These are phyloP conservation scores for Conticribra weissflogii DNA, from an alignment of 108 stramenopile genomes.

Conservation along the genomic window DNA sequence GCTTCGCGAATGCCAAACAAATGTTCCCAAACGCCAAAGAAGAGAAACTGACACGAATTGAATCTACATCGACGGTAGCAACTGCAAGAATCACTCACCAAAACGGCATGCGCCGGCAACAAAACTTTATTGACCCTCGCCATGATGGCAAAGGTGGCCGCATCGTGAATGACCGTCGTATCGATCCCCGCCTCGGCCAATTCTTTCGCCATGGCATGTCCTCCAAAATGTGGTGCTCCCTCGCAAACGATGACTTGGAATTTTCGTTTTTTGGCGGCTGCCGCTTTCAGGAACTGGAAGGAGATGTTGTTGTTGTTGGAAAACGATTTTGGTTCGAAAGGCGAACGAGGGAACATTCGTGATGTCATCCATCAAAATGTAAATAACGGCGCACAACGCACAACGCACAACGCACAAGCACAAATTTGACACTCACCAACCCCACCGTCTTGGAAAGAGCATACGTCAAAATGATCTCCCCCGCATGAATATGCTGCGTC, in stretches of 20 bases:
- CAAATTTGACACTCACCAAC: conserved; percentile 34
- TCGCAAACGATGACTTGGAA: conserved; percentile 97
- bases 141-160: conserved; percentile 82
- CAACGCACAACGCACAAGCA: no score
- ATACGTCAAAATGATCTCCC: conserved; percentile 92
- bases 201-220: conserved; percentile 83
- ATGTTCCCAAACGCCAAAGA: no score
- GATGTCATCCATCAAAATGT: no score
- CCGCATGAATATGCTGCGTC: conserved; percentile 92
- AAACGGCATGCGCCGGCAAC: conserved; percentile 92
- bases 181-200: conserved; percentile 87
- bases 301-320: no score
- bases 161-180: conserved; percentile 78
- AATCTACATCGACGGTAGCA: no score
- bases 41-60: no score
- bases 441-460: conserved; percentile 88
- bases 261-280: conserved; percentile 84
- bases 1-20: no score
- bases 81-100: conserved; percentile 52
- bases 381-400: no score
- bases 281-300: conserved; percentile 74
- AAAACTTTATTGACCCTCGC: conserved; percentile 96
- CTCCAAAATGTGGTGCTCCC: conserved; percentile 87
- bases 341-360: background rate
- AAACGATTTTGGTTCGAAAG: no score